These are phyloP conservation scores for Tricholoma flavovirens DNA, from an alignment of 768 basidiomycete genomes.

Conservation along the genomic window DNA sequence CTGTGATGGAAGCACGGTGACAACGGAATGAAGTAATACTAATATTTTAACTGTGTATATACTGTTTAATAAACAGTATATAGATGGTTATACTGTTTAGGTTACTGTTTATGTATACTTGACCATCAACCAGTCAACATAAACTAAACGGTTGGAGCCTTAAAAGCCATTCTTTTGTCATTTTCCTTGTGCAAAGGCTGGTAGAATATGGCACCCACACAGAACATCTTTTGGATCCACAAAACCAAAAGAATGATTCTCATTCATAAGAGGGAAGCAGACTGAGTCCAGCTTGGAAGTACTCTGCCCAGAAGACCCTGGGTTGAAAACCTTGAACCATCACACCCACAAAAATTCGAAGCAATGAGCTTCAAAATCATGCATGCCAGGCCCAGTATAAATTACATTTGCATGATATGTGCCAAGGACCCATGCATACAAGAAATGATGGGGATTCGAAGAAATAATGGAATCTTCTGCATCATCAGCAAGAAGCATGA, in stretches of 20 bases:
- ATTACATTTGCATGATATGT: neutral
- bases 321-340: neutral
- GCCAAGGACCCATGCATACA: neutral
- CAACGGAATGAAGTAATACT: too few relatives aligned
- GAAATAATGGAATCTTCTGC: neutral
- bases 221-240: neutral
- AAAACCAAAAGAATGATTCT: constrained; percentile 7
- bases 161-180: too few relatives aligned
- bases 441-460: neutral
- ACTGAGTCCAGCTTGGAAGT: constrained; percentile 20
- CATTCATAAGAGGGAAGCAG: constrained; percentile 19
- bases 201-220: too few relatives aligned
- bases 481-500: neutral
- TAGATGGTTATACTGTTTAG: too few relatives aligned
- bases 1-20: too few relatives aligned
- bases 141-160: too few relatives aligned
- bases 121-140: too few relatives aligned
- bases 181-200: too few relatives aligned
- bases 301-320: too few relatives aligned
- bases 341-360: neutral
- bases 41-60: too few relatives aligned
- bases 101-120: too few relatives aligned
- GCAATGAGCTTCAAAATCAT: neutral
- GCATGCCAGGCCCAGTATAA: neutral
- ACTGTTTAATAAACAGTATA: too few relatives aligned